A percentile compares a stretch with the other conserved stretches of the same genome.
These are phyloP conservation scores for Pythium pyrilobum DNA, from an alignment of 352 stramenopile species.

Conservation along the genomic window DNA sequence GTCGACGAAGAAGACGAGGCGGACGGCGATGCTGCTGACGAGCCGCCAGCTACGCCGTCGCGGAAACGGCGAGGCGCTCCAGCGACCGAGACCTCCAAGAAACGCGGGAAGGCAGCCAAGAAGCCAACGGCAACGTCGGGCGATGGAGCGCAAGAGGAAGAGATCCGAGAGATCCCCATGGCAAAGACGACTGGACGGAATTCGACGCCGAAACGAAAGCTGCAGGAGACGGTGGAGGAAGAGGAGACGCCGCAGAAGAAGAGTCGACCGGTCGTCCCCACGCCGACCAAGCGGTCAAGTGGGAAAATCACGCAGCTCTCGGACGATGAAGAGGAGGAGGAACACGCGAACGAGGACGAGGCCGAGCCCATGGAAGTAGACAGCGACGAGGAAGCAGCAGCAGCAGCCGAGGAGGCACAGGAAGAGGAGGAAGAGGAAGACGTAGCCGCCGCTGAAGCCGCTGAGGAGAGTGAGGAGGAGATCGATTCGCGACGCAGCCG, in stretches of 20 bases:
- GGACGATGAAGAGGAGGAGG: constrained; percentile 15
- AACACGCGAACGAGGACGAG: constrained; percentile 14
- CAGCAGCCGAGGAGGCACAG: background rate
- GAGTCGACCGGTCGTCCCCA: background rate
- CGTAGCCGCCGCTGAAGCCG: background rate
- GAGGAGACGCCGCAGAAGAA: constrained; percentile 4
- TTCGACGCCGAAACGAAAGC: constrained; percentile 17
- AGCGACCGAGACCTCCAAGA: background rate
- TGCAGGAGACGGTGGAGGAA: constrained; percentile 11
- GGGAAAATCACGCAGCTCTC: constrained; percentile 20
- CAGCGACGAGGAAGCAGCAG: background rate
- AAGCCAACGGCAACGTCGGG: too few relatives aligned
- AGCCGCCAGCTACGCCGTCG: background rate
- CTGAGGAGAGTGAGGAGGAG: constrained; percentile 12
- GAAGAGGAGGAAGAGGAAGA: background rate
- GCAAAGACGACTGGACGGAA: background rate
- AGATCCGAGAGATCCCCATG: background rate
- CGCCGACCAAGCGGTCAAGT: too few relatives aligned
- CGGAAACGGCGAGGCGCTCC: background rate
- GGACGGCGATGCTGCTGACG: background rate
- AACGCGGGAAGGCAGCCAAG: background rate
- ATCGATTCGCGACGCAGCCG: constrained; percentile 25
- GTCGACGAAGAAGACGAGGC: constrained; percentile 1
- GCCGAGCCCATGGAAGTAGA: background rate
- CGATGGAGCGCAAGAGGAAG: background rate